Evolutionary conservation across 257 asterid species (phyloP).

Genomic region (Craterostigma plantagineum): DNA sequence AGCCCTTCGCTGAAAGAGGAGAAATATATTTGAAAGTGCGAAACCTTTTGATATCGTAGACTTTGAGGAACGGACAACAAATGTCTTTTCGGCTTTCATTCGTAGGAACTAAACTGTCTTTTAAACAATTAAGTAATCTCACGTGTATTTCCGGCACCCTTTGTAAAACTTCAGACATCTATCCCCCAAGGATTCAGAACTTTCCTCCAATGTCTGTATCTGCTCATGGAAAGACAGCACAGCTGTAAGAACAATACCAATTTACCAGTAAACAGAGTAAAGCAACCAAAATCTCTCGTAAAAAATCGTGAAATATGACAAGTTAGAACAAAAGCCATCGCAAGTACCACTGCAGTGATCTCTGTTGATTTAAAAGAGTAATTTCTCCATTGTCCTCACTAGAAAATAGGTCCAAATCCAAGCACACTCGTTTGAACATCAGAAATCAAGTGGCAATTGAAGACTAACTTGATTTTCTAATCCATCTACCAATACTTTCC

Average conservation of each 20-base stretch:
- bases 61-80: too few relatives aligned
- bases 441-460: too few relatives aligned
- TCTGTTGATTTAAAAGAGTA: too few relatives aligned
- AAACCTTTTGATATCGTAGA: not conserved
- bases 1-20: conserved; percentile 75
- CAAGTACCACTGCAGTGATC: too few relatives aligned
- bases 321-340: too few relatives aligned
- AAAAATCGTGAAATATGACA: conserved; percentile 3
- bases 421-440: too few relatives aligned
- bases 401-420: too few relatives aligned
- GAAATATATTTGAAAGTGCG: conserved; percentile 9
- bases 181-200: conserved; percentile 82
- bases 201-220: conserved; percentile 91
- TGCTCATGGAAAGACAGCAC: conserved; percentile 17
- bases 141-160: conserved; percentile 99
- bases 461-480: too few relatives aligned
- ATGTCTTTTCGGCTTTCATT: too few relatives aligned
- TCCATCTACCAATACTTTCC: too few relatives aligned
- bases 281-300: conserved; percentile 1
- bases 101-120: too few relatives aligned
- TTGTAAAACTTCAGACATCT: conserved; percentile 89
- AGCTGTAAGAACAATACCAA: conserved; percentile 5
- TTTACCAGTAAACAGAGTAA: not conserved
- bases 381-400: too few relatives aligned
- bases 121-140: conserved; percentile 12